Base-by-base conservation (phyloP, 106 monocot species). In the Dendrobium catenatum region DNA sequence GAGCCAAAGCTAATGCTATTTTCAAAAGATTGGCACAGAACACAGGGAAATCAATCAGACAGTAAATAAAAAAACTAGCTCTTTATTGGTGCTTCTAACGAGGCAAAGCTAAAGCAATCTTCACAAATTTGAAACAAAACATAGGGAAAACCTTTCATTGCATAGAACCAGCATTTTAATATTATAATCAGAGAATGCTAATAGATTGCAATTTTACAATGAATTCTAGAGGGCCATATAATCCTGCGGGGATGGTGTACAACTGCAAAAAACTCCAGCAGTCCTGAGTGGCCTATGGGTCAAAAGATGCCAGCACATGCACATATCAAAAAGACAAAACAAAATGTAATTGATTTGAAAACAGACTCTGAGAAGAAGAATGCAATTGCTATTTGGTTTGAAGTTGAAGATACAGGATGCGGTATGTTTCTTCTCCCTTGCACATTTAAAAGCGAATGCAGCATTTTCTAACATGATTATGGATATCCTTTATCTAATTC, bases 351-450 rank as follows among this genome's bases (percentile, higher is more conserved):
- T 47, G 66, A 56, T 47, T 24, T 42, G 40, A 75, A 81, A 80
- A 68, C 33, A 80, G 46, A 81, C n/a, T 22, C 4, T 11, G 81
- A 55, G 24, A 78, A 51, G 66, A 87, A 85, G 67, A 41, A 68
- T n/a, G 87, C 17, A 22, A 77, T 89, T 31, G 85, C 83, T 40
- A 72, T 89, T 56, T 83, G 85, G 83, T 89, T 89, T 85, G 89
- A 89, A 81, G 85, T 89, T 85, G 89, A 89, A 85, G 89, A 89
- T 80, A 89, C 89, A 51, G 89, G 89, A 11, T 89, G 80, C 76
- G 89, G 89, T 89, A 80, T 81, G 77, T 24, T 56, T 2, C 77
- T 55, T 24, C 17, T 33, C 54, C 79, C 40, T 74, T 72, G 8
- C 46, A 46, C 46, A 46, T 46, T 46, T 46, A 16, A 66, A 16